These are phyloP conservation scores for Penicillium sp. DNA, from an alignment of 2,329 filamentous ascomycete genomes.

Conservation along the genomic window DNA sequence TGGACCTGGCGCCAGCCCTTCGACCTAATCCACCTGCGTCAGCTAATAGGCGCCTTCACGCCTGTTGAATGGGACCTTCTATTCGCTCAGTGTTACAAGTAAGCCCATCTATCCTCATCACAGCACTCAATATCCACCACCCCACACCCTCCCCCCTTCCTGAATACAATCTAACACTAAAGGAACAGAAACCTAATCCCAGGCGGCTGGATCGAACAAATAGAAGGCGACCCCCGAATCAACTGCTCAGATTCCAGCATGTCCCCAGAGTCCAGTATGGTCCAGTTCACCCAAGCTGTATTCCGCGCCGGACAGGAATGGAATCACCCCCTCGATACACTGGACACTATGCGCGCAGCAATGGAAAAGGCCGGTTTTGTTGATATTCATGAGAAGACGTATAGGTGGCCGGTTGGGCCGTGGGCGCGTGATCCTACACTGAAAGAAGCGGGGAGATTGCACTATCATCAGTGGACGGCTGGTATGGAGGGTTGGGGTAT, in stretches of 20 bases:
- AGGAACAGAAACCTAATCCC: conserved; percentile 2
- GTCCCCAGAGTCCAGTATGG: background rate
- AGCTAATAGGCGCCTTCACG: conserved; percentile 5
- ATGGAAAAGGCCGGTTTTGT: conserved; percentile 27
- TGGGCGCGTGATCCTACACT: conserved; percentile 27
- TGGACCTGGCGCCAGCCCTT: conserved; percentile 17
- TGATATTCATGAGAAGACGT: conserved; percentile 25
- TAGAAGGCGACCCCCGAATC: background rate
- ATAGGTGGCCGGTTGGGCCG: conserved; percentile 23
- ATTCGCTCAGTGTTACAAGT: conserved; percentile 6
- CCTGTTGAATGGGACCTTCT: conserved; percentile 3
- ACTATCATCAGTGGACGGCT: conserved; percentile 19
- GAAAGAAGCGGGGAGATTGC: conserved; percentile 41
- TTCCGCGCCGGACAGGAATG: conserved; percentile 14
- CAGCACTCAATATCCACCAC: too few species aligned
- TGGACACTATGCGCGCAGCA: conserved; percentile 18
- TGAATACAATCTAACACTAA: background rate
- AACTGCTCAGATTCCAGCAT: background rate
- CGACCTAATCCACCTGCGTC: conserved; percentile 19
- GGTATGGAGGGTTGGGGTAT: conserved; percentile 25
- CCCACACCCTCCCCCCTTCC: background rate
- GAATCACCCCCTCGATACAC: conserved; percentile 18
- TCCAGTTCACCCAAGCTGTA: conserved; percentile 1
- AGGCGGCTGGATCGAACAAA: conserved; percentile 6
- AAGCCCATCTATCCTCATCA: background rate